Evolutionary conservation across 176 grass and related monocot species (phyloP).

Genomic region (Carex pumila): DNA sequence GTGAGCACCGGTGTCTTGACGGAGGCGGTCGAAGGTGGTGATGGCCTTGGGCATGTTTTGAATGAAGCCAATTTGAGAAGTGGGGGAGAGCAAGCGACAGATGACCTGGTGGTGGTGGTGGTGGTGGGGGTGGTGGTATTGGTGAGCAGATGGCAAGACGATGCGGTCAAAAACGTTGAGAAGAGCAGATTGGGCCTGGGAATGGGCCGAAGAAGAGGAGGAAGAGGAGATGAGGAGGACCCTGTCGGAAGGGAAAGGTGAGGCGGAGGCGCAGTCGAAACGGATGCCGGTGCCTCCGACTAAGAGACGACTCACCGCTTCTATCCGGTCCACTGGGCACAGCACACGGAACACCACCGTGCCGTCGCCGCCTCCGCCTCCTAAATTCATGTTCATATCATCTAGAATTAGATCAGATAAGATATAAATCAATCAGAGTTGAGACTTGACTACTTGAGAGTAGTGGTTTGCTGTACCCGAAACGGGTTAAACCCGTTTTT

Average conservation of each 20-base stretch:
- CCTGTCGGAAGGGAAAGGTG: neutral
- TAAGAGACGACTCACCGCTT: neutral
- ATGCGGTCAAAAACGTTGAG: neutral
- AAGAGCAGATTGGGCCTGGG: neutral
- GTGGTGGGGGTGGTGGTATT: too few species aligned
- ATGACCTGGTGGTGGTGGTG: neutral
- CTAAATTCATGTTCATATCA: neutral
- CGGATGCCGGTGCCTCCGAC: neutral
- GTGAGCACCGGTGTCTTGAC: neutral
- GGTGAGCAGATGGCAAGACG: neutral
- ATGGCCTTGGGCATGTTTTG: neutral
- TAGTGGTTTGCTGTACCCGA: too few species aligned
- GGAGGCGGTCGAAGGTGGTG: neutral
- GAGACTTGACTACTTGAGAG: too few species aligned
- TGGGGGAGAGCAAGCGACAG: neutral
- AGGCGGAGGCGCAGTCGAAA: neutral
- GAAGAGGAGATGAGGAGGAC: neutral
- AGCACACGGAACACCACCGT: neutral
- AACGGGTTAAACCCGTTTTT: too few species aligned
- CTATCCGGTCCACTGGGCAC: neutral
- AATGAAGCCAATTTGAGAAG: neutral
- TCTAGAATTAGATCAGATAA: too few species aligned
- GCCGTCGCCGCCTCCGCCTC: neutral
- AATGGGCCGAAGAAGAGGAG: too few species aligned
- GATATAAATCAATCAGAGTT: too few species aligned